phyloP scores from a whole-genome alignment of 1,284 basidiomycete species.

The Malassezia vespertilionis region DNA sequence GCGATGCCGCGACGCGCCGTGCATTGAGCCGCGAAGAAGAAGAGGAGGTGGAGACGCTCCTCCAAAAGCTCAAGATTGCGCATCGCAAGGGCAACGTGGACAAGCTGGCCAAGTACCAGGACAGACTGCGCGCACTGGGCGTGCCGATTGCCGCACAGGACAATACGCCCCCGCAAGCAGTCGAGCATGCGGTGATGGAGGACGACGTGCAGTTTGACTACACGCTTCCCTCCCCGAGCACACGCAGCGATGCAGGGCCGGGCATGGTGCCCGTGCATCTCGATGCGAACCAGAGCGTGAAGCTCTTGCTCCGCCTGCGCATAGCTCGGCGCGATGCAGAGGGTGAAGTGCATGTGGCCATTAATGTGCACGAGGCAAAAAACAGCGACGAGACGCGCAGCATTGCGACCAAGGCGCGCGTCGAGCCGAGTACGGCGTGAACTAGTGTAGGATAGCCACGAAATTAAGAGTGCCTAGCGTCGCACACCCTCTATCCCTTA shows the following conservation, averaged over 20 bases:
- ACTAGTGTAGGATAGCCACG: too few species aligned
- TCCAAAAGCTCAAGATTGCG: constrained; percentile 53
- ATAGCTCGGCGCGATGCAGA: constrained; percentile 20
- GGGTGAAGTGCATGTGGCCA: constrained; percentile 26
- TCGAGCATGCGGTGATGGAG: background rate
- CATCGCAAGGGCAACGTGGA: constrained; percentile 51
- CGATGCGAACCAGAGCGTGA: constrained; percentile 30
- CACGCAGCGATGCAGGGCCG: constrained; percentile 16
- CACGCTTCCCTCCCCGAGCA: constrained; percentile 13
- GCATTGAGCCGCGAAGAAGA: constrained; percentile 51
- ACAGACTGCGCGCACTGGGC: constrained; percentile 49
- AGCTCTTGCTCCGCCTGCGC: constrained; percentile 37
- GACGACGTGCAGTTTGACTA: constrained; percentile 8
- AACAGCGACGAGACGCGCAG: constrained; percentile 44
- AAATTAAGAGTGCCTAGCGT: too few species aligned
- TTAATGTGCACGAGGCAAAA: constrained; percentile 43
- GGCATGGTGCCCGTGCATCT: constrained; percentile 26
- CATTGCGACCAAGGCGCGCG: constrained; percentile 18
- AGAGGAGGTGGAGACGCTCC: constrained; percentile 52
- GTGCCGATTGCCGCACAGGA: constrained; percentile 30
- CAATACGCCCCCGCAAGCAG: background rate
- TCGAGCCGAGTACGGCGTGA: too few species aligned
- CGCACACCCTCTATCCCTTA: background rate
- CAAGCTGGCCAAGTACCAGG: constrained; percentile 52
- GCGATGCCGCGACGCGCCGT: constrained; percentile 44